Evolutionary conservation across 352 stramenopile genomes (phyloP), one percentile per base, ranked within the genome.

Genomic region (Pythium vanterpoolii): DNA sequence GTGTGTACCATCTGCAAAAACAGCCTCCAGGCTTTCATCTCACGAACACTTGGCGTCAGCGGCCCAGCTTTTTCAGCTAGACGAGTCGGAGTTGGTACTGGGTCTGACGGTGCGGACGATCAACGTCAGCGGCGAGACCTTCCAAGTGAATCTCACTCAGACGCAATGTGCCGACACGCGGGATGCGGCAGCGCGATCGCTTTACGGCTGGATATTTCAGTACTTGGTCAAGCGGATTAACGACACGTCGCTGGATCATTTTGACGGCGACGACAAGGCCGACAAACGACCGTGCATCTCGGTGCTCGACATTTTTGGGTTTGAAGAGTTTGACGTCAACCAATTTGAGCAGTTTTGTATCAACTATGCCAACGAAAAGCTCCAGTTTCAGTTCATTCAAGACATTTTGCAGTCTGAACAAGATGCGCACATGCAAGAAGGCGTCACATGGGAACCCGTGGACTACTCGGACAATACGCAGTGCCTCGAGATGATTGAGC

Each of bases 281-380:
- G 62, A 66, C 16, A 52, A 65, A 26, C 52, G 49, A 26, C 71
- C 69, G 0, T 93, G 74, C 21, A 95, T 97, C 42, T 86, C 86
- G 4, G 74, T 97, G 13, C 62, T 97, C 24, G 89, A 97, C 68
- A 96, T 97, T 33, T 97, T 97, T 40, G 89, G 89, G 5, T 97
- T 97, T 59, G 89, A 97, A 67, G 80, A 87, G 54, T 96, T 96
- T 57, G 70, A 88, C 3, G 54, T 79, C 21, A 96, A 96, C 66
- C 73, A 79, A 48, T 97, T 96, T 59, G 89, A 97, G 61, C 89
- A 97, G 66, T 96, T 97, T 57, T 94, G 89, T 45, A 96, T 96
- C 71, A 96, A 96, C 69, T 96, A 96, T 59, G 88, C 88, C 30
- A 96, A 96, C 72, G 90, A 96, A 69, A 80, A 95, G 81, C 58